A percentile compares a stretch with the other conserved stretches of the same genome.
Conservation (phyloP, 2,329 filamentous ascomycete species). For the Aphanocladium album region DNA sequence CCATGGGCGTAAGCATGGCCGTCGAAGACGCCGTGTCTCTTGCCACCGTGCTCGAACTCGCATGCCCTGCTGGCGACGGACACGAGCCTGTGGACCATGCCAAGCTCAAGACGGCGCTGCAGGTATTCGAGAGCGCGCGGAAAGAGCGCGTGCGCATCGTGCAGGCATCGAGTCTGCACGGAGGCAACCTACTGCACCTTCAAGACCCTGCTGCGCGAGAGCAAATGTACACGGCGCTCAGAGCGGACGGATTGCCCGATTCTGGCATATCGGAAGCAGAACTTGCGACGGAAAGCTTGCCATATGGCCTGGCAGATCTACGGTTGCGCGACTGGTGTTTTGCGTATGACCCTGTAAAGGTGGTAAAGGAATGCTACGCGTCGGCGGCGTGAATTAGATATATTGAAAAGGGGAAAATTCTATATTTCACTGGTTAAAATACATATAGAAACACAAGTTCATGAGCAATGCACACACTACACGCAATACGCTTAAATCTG, state of each 20-base stretch:
- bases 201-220: constrained; percentile 4
- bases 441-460: too few relatives aligned
- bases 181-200: constrained; percentile 14
- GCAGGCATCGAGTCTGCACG: constrained; percentile 16
- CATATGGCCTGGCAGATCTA: constrained; percentile 8
- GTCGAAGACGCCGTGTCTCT: constrained; percentile 19
- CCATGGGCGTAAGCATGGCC: constrained; percentile 19
- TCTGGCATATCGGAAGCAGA: not conserved
- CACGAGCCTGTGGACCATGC: not conserved
- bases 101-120: constrained; percentile 6
- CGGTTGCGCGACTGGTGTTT: constrained; percentile 12
- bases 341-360: not conserved
- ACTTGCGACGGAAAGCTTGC: not conserved
- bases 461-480: too few relatives aligned
- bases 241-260: constrained; percentile 1
- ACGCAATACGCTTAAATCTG: too few relatives aligned
- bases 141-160: constrained; percentile 14
- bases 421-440: too few relatives aligned
- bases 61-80: not conserved
- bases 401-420: too few relatives aligned
- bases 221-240: constrained; percentile 13
- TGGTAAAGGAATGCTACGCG: not conserved
- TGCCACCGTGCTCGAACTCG: constrained; percentile 11
- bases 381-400: not conserved
- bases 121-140: constrained; percentile 11